Conservation (phyloP, 140 eudicot genomes). For the Bidens hawaiensis region DNA sequence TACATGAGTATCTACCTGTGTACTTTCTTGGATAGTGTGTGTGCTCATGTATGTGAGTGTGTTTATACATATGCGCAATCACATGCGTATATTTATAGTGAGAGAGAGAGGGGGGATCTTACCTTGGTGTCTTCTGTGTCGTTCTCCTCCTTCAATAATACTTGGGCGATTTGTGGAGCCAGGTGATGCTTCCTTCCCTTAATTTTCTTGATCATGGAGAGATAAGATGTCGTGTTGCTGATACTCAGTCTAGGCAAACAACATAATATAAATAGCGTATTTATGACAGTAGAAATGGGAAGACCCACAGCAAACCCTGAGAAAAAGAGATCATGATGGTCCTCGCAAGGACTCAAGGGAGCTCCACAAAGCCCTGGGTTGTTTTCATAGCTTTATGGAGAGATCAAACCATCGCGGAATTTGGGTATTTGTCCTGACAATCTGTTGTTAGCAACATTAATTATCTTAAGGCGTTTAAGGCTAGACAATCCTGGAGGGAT, state of each 20-base stretch:
- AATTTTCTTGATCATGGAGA: conserved; percentile 1
- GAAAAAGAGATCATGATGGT: neutral
- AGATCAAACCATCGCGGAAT: neutral
- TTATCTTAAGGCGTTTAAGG: conserved; percentile 26
- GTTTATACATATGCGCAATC: neutral
- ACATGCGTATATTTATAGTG: too few species aligned
- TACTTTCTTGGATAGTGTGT: neutral
- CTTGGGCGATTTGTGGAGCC: neutral
- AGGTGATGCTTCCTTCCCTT: neutral
- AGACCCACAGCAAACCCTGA: conserved; percentile 15
- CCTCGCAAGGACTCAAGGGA: conserved; percentile 29
- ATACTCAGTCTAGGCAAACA: neutral
- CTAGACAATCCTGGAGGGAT: conserved; percentile 28
- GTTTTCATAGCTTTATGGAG: conserved; percentile 25
- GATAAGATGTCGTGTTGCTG: neutral
- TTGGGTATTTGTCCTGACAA: conserved; percentile 43
- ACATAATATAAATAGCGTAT: neutral
- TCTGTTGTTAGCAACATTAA: conserved; percentile 38
- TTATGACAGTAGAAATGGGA: neutral
- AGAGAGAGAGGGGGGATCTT: neutral
- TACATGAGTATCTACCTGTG: neutral
- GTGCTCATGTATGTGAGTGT: too few species aligned
- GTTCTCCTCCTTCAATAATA: neutral
- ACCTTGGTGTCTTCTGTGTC: conserved; percentile 14
- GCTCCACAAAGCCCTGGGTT: conserved; percentile 57